A percentile compares a stretch with the other conserved stretches of the same genome.
phyloP scores from a whole-genome alignment of 495 filamentous ascomycete genomes.

The Daldinia concentrica region DNA sequence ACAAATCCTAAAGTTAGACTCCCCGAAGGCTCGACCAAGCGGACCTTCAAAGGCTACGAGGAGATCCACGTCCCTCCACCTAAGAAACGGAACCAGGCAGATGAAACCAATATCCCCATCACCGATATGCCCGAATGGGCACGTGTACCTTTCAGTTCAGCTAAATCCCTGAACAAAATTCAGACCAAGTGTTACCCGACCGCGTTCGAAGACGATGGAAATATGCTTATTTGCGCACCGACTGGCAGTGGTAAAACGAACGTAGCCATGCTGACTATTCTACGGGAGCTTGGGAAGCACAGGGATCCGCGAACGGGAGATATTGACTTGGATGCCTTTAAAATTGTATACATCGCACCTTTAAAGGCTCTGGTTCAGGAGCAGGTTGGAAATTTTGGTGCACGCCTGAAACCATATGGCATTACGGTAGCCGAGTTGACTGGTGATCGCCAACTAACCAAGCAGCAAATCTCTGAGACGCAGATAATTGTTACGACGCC shows the following conservation, averaged over 20 bases:
- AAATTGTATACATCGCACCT: constrained; percentile 94
- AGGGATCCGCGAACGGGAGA: constrained; percentile 86
- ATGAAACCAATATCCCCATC: constrained; percentile 81
- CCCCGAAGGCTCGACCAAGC: constrained; percentile 94
- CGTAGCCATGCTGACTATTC: constrained; percentile 95
- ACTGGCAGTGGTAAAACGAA: constrained; percentile 99
- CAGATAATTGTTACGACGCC: constrained; percentile 99
- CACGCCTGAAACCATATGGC: constrained; percentile 87
- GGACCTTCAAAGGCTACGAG: constrained; percentile 96
- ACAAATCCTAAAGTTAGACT: constrained; percentile 94
- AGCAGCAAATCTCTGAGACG: constrained; percentile 97
- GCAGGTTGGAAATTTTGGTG: constrained; percentile 96
- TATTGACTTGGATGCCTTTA: constrained; percentile 94
- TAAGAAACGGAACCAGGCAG: constrained; percentile 80
- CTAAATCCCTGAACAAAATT: constrained; percentile 86
- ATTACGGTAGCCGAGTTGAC: constrained; percentile 93
- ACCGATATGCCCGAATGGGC: constrained; percentile 94
- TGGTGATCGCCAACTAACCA: constrained; percentile 97
- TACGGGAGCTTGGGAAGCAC: constrained; percentile 96
- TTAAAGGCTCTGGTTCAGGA: constrained; percentile 96
- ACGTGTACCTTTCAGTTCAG: constrained; percentile 79
- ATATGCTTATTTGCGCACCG: constrained; percentile 96
- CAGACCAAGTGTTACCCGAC: constrained; percentile 91
- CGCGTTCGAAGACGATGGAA: constrained; percentile 94
- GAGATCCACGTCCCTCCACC: constrained; percentile 96